A percentile compares a stretch with the other conserved stretches of the same genome.
phyloP scores from a whole-genome alignment of 1,284 basidiomycete genomes.

The Tylopilus sp. region DNA sequence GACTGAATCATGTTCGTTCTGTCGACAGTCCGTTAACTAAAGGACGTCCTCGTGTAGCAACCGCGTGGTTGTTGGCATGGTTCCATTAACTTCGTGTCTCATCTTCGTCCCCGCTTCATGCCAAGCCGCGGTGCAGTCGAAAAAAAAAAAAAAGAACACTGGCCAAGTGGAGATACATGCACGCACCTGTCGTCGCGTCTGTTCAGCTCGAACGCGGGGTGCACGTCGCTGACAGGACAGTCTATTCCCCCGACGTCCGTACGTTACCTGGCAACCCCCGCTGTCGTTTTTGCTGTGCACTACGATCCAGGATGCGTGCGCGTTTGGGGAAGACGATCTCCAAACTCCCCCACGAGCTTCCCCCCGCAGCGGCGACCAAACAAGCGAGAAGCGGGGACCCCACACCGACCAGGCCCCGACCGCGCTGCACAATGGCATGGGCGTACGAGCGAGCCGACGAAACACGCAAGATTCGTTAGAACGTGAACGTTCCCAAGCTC shows the following conservation, averaged over 20 bases:
- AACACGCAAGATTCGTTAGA: no score
- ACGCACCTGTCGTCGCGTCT: neutral
- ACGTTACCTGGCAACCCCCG: slow-evolving; percentile 2
- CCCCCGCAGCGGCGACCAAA: neutral
- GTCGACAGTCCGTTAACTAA: neutral
- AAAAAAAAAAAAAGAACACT: no score
- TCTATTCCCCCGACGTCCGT: no score
- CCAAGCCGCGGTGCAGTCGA: no score
- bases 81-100: neutral
- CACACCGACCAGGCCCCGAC: no score
- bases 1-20: neutral
- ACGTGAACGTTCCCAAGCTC: no score
- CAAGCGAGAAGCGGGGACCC: no score
- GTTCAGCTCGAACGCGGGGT: neutral
- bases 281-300: slow-evolving; percentile 1
- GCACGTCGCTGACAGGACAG: neutral
- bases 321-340: neutral
- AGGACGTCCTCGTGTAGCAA: neutral
- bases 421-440: no score
- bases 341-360: neutral
- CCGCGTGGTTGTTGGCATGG: neutral
- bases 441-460: no score
- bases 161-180: no score
- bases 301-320: neutral
- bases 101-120: neutral